Conservation (phyloP, 805 yeast genomes). For the Ogataea haglerorum region DNA sequence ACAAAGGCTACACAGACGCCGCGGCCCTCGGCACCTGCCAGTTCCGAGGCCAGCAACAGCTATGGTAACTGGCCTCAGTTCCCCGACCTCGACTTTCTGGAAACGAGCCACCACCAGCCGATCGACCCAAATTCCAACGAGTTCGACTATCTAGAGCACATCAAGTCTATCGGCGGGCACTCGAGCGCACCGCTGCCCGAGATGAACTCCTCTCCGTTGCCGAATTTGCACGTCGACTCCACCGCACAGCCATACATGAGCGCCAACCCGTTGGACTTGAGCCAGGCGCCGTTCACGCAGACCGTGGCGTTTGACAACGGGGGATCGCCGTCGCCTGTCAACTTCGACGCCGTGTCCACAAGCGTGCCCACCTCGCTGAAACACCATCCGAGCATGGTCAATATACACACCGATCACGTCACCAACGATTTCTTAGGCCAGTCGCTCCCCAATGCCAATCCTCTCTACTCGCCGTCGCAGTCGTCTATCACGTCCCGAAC, state of each 20-base stretch:
- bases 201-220: slow-evolving; percentile 23
- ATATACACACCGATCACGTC: slow-evolving; percentile 13
- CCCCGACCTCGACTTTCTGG: slow-evolving; percentile 29
- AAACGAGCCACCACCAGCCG: slow-evolving; percentile 1
- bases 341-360: slow-evolving; percentile 21
- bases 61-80: slow-evolving; percentile 34
- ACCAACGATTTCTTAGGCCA: slow-evolving; percentile 9
- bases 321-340: slow-evolving; percentile 21
- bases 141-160: slow-evolving; percentile 64
- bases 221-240: slow-evolving; percentile 27
- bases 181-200: slow-evolving; percentile 19
- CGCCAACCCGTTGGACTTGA: slow-evolving; percentile 17
- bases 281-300: slow-evolving; percentile 11
- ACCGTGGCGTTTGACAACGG: slow-evolving; percentile 7
- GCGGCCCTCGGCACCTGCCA: neutral
- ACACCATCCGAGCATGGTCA: slow-evolving; percentile 23
- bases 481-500: slow-evolving; percentile 20
- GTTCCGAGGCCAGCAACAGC: slow-evolving; percentile 14
- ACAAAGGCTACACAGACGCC: neutral
- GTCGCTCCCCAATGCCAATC: slow-evolving; percentile 7
- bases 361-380: slow-evolving; percentile 23
- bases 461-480: slow-evolving; percentile 23
- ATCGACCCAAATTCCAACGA: slow-evolving; percentile 49
- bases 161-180: slow-evolving; percentile 45
- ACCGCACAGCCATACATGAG: slow-evolving; percentile 27